These are phyloP conservation scores for Dictyostelium intermedium DNA, from an alignment of 78 protist species.

Conservation along the genomic window DNA sequence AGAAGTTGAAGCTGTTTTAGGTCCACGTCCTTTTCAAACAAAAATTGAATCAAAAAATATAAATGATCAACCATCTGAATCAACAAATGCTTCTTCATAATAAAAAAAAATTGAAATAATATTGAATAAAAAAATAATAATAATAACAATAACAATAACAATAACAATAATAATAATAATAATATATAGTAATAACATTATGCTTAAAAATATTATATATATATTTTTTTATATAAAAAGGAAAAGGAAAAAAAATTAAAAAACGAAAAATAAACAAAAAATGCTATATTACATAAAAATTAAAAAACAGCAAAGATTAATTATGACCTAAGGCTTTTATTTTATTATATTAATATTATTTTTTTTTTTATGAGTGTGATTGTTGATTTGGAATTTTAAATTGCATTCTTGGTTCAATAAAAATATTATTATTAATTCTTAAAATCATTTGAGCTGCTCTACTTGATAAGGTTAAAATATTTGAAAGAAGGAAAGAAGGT, in stretches of 20 bases:
- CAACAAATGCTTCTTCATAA: background rate
- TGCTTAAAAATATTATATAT: too few species aligned
- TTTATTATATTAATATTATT: background rate
- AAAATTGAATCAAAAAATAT: conserved; percentile 3
- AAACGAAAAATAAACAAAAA: background rate
- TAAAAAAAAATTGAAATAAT: too few species aligned
- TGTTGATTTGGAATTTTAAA: background rate
- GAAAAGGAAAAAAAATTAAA: background rate
- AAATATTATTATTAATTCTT: conserved; percentile 46
- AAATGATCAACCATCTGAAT: background rate
- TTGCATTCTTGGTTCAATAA: conserved; percentile 49
- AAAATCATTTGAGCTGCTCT: conserved; percentile 69
- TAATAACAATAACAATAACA: background rate
- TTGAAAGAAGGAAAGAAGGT: conserved; percentile 41
- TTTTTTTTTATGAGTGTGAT: background rate
- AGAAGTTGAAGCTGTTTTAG: conserved; percentile 82
- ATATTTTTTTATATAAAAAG: too few species aligned
- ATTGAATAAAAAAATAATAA: background rate
- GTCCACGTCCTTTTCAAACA: conserved; percentile 65
- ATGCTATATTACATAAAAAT: background rate
- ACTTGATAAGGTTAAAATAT: conserved; percentile 36
- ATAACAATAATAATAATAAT: too few species aligned
- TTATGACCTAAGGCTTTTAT: background rate
- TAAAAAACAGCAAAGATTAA: background rate
- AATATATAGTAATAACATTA: too few species aligned